Evolutionary conservation across 2,329 filamentous ascomycete genomes (phyloP).

Genomic region (Scortechinia acanthostroma): DNA sequence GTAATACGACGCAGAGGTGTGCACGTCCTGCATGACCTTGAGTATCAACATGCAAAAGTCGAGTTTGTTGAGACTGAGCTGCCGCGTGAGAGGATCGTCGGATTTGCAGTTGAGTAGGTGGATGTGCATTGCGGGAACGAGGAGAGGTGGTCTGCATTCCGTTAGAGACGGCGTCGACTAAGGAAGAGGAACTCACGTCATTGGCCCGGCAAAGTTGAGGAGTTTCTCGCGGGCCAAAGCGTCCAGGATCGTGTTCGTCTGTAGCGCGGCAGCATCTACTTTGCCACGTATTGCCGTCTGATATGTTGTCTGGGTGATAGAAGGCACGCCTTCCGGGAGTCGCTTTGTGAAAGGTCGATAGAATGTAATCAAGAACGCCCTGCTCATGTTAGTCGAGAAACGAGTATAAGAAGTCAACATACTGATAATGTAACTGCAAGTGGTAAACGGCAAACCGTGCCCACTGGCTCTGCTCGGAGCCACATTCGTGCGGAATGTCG

Average conservation of each 20-base stretch:
- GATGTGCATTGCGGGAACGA: slow-evolving; percentile 20
- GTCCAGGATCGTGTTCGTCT: background rate
- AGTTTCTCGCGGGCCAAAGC: background rate
- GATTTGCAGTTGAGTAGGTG: slow-evolving; percentile 17
- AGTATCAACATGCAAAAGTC: slow-evolving; percentile 19
- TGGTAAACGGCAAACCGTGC: background rate
- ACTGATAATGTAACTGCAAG: slow-evolving; percentile 1
- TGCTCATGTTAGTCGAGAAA: background rate
- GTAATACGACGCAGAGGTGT: slow-evolving; percentile 9
- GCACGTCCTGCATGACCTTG: slow-evolving; percentile 16
- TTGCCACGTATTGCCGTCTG: background rate
- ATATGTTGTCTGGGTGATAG: background rate
- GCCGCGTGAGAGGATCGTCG: slow-evolving; percentile 10
- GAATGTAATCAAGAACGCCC: background rate
- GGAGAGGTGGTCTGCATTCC: background rate
- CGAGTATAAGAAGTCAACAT: background rate
- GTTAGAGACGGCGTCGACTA: background rate
- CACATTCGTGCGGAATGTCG: background rate
- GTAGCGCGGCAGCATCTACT: background rate
- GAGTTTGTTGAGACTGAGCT: slow-evolving; percentile 17
- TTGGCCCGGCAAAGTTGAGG: background rate
- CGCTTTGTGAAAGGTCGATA: background rate
- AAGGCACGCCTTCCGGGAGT: background rate
- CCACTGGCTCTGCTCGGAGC: background rate
- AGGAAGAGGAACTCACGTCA: background rate